phyloP scores from a whole-genome alignment of 2,329 filamentous ascomycete genomes.

The Pleoardoris graminearum region DNA sequence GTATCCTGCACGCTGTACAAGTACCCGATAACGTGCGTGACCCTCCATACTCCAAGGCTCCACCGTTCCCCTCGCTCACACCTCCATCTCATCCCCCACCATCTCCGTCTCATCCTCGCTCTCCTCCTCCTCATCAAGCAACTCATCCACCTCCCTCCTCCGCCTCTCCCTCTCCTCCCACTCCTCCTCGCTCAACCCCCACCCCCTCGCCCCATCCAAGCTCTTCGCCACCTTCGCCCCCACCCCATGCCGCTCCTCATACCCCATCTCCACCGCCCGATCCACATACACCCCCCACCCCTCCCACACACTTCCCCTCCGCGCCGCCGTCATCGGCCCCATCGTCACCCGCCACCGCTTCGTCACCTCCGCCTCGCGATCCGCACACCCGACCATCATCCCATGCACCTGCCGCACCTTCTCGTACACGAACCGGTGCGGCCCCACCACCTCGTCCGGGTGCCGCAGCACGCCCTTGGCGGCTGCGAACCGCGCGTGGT shows the following conservation, averaged over 20 bases:
- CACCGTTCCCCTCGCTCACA: too few relatives aligned
- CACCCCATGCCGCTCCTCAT: conserved; percentile 25
- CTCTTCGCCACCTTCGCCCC: conserved; percentile 7
- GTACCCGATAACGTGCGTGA: too few relatives aligned
- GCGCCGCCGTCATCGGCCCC: conserved; percentile 25
- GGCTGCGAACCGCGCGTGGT: conserved; percentile 5
- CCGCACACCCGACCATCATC: conserved; percentile 17
- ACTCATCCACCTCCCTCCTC: conserved; percentile 22
- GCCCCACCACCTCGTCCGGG: background rate
- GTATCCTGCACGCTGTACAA: too few relatives aligned
- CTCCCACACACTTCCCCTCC: conserved; percentile 39
- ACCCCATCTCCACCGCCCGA: conserved; percentile 21
- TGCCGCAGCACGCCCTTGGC: background rate
- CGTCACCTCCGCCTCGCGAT: conserved; percentile 31
- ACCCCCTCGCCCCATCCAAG: conserved; percentile 7
- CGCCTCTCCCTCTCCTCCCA: conserved; percentile 18
- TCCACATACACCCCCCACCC: conserved; percentile 33
- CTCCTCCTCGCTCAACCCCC: conserved; percentile 8
- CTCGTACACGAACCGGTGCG: conserved; percentile 24
- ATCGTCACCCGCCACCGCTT: conserved; percentile 33
- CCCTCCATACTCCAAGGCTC: too few relatives aligned
- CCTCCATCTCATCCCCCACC: background rate
- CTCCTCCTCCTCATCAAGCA: conserved; percentile 16
- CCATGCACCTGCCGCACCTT: conserved; percentile 23
- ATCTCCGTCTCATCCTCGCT: background rate